Evolutionary conservation across 495 filamentous ascomycete genomes (phyloP), one percentile per base, ranked within the genome.

Genomic region (Penicillium waksmanii): DNA sequence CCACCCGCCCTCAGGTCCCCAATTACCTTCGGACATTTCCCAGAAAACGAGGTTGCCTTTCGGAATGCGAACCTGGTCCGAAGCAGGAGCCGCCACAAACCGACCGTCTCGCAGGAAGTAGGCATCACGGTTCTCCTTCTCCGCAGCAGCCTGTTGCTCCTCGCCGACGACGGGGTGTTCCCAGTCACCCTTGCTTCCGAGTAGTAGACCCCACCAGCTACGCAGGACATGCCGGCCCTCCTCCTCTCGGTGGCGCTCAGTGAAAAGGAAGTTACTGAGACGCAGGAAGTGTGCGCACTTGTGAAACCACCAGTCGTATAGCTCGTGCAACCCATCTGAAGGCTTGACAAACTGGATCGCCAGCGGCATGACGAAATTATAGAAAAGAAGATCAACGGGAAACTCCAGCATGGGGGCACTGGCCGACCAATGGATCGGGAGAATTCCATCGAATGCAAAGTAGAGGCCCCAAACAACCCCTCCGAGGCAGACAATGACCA

Each of bases 251-350:
- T 81, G 81, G 63, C 89, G 83, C 49, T 96, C 90, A 2, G 89
- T 91, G 64, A 99, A 97, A 61, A 99, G 84, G 70, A 99, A 99
- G 76, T 92, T 87, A 15, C 91, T 92, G 58, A 99, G 77, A 47
- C 95, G 83, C 19, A 99, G 76, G 55, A 82, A 74, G 19, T 91
- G 82, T 1, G 93, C 94, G 69, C 93, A 97, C 62, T 84, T 84
- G 60, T 87, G 88, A 74, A 99, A 97, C 93, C 94, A 98, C 95
- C 95, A 98, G 43, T 84, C 86, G 68, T 97, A 99, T 77, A 96
- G 85, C 31, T 80, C 80, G 60, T 96, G 89, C 8, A 99, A 75
- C 3, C 83, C 88, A 64, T 95, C 88, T 27, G 90, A 90, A 3
- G 95, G 96, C 67, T 88, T 90, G 75, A 95, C 87, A 63, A 89